phyloP scores from a whole-genome alignment of 2,329 filamentous ascomycete species.

The Diaporthe caulivora region DNA sequence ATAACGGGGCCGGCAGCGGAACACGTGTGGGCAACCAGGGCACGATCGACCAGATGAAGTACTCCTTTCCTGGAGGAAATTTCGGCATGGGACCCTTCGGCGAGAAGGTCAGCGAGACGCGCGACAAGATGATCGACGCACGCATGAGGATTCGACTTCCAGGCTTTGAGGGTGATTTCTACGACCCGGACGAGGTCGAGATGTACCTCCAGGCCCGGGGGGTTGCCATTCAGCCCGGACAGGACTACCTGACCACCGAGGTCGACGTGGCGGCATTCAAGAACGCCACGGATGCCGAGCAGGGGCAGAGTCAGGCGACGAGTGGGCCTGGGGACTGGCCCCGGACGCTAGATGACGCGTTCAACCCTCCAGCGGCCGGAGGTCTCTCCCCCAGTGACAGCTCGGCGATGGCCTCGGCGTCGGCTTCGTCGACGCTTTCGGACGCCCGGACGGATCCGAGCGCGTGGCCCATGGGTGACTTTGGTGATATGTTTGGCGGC shows the following conservation, averaged over 20 bases:
- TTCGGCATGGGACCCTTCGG: constrained; percentile 64
- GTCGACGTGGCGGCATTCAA: constrained; percentile 60
- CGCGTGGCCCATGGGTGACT: constrained; percentile 1
- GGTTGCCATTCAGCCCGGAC: constrained; percentile 70
- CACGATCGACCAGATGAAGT: constrained; percentile 44
- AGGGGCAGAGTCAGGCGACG: background rate
- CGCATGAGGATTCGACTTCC: constrained; percentile 66
- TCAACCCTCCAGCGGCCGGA: background rate
- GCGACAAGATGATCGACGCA: constrained; percentile 58
- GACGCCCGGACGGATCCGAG: background rate
- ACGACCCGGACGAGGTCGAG: constrained; percentile 82
- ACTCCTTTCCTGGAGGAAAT: constrained; percentile 46
- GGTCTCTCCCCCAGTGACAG: background rate
- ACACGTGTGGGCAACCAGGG: constrained; percentile 55
- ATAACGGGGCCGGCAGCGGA: background rate
- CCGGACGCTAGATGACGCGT: constrained; percentile 16
- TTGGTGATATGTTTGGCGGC: background rate
- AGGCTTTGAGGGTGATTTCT: constrained; percentile 80
- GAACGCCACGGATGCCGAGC: constrained; percentile 32
- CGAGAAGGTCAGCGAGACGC: constrained; percentile 51
- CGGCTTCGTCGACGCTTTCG: background rate
- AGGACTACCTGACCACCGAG: constrained; percentile 72
- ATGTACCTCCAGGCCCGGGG: constrained; percentile 75
- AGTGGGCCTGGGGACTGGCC: constrained; percentile 10
- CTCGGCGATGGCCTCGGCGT: constrained; percentile 3